Evolutionary conservation across 805 yeast species (phyloP).

Genomic region (Kuraishia cidri): DNA sequence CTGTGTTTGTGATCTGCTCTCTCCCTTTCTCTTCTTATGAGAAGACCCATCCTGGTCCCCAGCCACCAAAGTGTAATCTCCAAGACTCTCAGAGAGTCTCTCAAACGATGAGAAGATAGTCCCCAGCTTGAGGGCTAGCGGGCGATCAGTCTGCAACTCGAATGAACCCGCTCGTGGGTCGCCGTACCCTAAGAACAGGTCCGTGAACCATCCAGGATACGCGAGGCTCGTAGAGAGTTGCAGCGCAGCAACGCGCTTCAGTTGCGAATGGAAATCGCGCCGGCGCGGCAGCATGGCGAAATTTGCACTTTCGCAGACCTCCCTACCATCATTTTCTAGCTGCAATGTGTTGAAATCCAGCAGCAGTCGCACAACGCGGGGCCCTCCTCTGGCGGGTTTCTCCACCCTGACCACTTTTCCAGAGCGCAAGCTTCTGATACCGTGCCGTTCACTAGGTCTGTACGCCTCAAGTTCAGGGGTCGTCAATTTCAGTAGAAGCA

Average conservation of each 20-base stretch:
- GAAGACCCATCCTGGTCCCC: too few relatives aligned
- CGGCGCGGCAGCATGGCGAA: slow-evolving; percentile 2
- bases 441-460: background rate
- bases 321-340: background rate
- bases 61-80: too few relatives aligned
- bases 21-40: too few relatives aligned
- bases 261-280: background rate
- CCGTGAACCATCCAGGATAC: background rate
- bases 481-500: background rate
- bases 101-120: too few relatives aligned
- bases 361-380: background rate
- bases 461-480: background rate
- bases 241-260: background rate
- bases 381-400: background rate
- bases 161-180: too few relatives aligned
- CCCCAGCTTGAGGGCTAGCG: too few relatives aligned
- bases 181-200: slow-evolving; percentile 3
- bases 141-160: too few relatives aligned
- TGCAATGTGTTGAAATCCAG: background rate
- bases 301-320: too few relatives aligned
- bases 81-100: too few relatives aligned
- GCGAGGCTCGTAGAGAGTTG: background rate
- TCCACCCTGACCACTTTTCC: background rate
- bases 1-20: background rate
- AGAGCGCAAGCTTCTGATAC: too few relatives aligned